Base-by-base conservation (phyloP, 345 rosid species). In the Populus euphratica region DNA sequence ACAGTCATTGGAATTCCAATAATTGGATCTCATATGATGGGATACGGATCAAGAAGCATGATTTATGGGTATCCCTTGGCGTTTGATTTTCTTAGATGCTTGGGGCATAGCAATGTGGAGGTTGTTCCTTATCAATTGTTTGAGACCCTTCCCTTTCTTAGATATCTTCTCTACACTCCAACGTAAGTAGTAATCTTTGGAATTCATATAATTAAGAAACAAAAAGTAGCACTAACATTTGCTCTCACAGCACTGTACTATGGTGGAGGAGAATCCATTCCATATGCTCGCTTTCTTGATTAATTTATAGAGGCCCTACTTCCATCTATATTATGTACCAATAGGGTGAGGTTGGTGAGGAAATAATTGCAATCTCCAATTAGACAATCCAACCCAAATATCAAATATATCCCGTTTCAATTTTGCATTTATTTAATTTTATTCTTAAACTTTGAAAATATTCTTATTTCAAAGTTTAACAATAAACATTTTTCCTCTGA, bases 31-130 rank as follows among this genome's bases (percentile, higher is more conserved):
- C 86, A 68, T 66, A n/a, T 87, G 73, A 78, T 91, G 83, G 97
- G 97, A 35, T 80, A 81, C 78, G 98, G 94, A 81, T 92, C 98
- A 35, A 77, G 76, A 67, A 81, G 83, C 81, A 52, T 83, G 74
- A 79, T 90, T 67, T 91, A 88, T 80, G 89, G 87, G 62, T 91
- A 96, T 78, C 74, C 90, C 73, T 36, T 88, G 61, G 77, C 50
- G 6, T 96, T 94, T 73, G 99, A 96, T 88, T 90, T 81, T 79
- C 75, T 91, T 29, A 91, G 94, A 80, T 94, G 97, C 72, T 77
- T 92, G 83, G 98, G 97, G 11, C 97, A 96, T 75, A 88, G 86
- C 76, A 96, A 96, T 83, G 90, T 91, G 47, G 99, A 92, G 73
- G 68, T 94, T 80, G 83, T 92, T 78, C 88, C 99, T 8, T 78